Conservation (phyloP, 257 asterid species). For the Scutellaria galericulata region DNA sequence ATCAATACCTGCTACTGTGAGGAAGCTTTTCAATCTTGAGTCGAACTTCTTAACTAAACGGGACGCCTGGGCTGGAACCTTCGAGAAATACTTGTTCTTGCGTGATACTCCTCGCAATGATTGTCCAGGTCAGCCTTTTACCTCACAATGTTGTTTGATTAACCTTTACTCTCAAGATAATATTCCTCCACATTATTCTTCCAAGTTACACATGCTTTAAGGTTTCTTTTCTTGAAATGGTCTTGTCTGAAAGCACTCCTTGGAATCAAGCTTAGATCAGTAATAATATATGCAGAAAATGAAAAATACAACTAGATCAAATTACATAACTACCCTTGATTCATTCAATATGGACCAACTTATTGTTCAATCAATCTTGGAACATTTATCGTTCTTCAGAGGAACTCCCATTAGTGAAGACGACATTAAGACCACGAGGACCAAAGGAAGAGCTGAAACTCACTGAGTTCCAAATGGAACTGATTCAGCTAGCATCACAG, state of each 20-base stretch:
- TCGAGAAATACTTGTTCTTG: slow-evolving; percentile 65
- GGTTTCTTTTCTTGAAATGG: slow-evolving; percentile 4
- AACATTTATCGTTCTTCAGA: slow-evolving; percentile 48
- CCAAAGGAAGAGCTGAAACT: slow-evolving; percentile 74
- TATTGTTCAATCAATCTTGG: not conserved
- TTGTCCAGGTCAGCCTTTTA: slow-evolving; percentile 77
- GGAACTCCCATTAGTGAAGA: slow-evolving; percentile 67
- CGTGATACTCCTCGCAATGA: slow-evolving; percentile 89
- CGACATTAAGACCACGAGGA: slow-evolving; percentile 62
- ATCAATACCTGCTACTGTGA: slow-evolving; percentile 92
- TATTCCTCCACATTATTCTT: not conserved
- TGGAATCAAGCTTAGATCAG: not conserved
- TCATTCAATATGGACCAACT: too few species aligned
- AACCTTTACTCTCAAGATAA: slow-evolving; percentile 1
- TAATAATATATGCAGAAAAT: not conserved
- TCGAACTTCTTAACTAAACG: slow-evolving; percentile 91
- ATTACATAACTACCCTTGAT: too few species aligned
- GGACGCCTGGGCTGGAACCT: slow-evolving; percentile 99
- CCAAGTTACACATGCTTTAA: slow-evolving; percentile 11
- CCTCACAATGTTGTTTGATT: slow-evolving; percentile 20
- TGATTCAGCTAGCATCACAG: slow-evolving; percentile 98
- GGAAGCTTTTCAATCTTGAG: slow-evolving; percentile 78
- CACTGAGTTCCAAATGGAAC: slow-evolving; percentile 79
- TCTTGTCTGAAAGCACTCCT: slow-evolving; percentile 1
- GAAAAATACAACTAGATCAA: not conserved